phyloP scores from a whole-genome alignment of 192 early-diverging fungal genomes.

The Backusella mclennaniae region DNA sequence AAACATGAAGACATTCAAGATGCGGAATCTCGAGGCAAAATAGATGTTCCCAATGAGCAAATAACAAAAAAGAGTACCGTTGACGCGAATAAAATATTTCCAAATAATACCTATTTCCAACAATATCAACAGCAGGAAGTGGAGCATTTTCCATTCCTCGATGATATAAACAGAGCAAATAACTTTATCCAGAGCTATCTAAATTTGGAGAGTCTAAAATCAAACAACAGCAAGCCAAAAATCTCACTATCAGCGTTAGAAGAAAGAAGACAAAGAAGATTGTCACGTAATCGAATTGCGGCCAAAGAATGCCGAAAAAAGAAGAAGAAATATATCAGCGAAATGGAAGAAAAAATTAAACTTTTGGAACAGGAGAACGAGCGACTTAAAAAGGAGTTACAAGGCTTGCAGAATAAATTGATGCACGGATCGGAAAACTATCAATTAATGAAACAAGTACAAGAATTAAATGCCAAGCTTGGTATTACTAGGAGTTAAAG shows the following conservation, averaged over 20 bases:
- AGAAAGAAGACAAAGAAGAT: conserved; percentile 31
- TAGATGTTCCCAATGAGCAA: neutral
- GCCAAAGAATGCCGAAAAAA: conserved; percentile 85
- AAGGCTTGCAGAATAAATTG: conserved; percentile 66
- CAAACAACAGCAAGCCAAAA: neutral
- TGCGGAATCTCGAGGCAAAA: neutral
- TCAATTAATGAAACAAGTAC: conserved; percentile 63
- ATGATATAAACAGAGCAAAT: neutral
- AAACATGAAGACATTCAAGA: neutral
- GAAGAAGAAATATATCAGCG: conserved; percentile 71
- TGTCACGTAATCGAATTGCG: conserved; percentile 75
- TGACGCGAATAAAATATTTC: neutral
- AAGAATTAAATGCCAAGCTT: conserved; percentile 67
- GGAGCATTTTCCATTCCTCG: neutral
- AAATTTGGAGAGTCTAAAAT: neutral
- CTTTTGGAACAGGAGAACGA: conserved; percentile 64
- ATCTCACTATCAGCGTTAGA: neutral
- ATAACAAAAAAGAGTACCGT: neutral
- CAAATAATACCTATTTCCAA: neutral
- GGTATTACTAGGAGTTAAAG: conserved; percentile 20
- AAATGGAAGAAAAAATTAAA: conserved; percentile 63
- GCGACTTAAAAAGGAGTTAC: conserved; percentile 60
- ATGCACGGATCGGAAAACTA: conserved; percentile 57
- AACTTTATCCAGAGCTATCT: neutral
- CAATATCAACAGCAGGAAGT: neutral